Conservation (phyloP, 2,329 filamentous ascomycete species). For the Fusarium sarcochroum region DNA sequence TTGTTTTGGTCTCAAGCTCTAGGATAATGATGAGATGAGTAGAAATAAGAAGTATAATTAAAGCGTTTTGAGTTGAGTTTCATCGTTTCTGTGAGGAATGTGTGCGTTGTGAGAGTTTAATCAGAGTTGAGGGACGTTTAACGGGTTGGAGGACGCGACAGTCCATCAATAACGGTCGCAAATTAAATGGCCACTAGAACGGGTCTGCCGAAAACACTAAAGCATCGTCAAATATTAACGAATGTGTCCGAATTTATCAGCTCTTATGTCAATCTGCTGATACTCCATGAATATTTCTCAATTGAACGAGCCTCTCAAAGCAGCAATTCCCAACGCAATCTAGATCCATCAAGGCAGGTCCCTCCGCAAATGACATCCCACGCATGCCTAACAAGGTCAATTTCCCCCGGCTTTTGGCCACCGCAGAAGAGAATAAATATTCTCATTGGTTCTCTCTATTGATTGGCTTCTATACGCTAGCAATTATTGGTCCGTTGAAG, state of each 20-base stretch:
- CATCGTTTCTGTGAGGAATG: too few relatives aligned
- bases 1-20: slow-evolving; percentile 65
- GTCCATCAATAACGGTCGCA: neutral
- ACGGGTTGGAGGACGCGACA: neutral
- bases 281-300: neutral
- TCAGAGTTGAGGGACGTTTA: neutral
- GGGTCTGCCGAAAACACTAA: too few relatives aligned
- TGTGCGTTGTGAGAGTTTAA: neutral
- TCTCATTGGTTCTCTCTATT: neutral
- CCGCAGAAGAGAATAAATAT: too few relatives aligned
- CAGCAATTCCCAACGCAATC: neutral
- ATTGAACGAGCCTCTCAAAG: neutral
- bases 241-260: neutral
- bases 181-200: neutral
- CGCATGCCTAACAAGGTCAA: neutral
- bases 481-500: too few relatives aligned
- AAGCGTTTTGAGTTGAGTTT: neutral
- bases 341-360: neutral
- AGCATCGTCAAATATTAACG: neutral
- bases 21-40: neutral
- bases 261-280: neutral
- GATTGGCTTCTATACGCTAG: too few relatives aligned
- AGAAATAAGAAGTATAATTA: neutral
- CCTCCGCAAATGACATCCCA: neutral
- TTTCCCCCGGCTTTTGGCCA: too few relatives aligned